Conservation (phyloP, 768 basidiomycete genomes). For the Panaeolus cyanescens region DNA sequence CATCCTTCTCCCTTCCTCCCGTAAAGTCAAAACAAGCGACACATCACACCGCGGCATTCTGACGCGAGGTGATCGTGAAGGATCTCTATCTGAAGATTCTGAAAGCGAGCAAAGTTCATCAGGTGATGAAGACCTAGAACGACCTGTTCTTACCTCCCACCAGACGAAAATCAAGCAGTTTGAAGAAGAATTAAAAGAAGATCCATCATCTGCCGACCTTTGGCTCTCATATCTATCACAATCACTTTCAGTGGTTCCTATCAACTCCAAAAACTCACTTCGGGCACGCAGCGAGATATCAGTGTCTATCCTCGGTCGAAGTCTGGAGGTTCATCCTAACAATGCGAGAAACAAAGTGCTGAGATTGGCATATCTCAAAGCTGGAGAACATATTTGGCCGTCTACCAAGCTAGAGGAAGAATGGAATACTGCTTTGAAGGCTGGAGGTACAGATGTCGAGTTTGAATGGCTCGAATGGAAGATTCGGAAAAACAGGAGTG, state of each 20-base stretch:
- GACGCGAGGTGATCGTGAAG: slow-evolving; percentile 22
- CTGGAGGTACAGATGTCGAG: slow-evolving; percentile 61
- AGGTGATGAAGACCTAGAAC: slow-evolving; percentile 32
- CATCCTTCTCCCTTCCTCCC: slow-evolving; percentile 53
- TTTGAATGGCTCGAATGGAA: slow-evolving; percentile 84
- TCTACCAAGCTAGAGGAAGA: slow-evolving; percentile 54
- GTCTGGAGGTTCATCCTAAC: slow-evolving; percentile 53
- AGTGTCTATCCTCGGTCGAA: slow-evolving; percentile 65
- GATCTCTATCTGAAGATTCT: slow-evolving; percentile 34
- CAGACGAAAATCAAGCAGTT: slow-evolving; percentile 61
- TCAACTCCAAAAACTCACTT: slow-evolving; percentile 65
- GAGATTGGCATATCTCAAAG: slow-evolving; percentile 64
- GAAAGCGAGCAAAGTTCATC: slow-evolving; percentile 34
- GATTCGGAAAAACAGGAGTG: slow-evolving; percentile 47
- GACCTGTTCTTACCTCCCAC: slow-evolving; percentile 46
- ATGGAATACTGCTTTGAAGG: slow-evolving; percentile 61
- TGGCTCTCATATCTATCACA: slow-evolving; percentile 71
- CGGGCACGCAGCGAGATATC: slow-evolving; percentile 73
- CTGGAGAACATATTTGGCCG: slow-evolving; percentile 75
- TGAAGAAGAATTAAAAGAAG: slow-evolving; percentile 50
- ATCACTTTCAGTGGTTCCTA: slow-evolving; percentile 62
- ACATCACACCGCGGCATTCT: slow-evolving; percentile 57
- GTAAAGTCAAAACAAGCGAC: slow-evolving; percentile 25
- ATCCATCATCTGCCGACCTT: slow-evolving; percentile 53
- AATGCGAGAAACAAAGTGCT: slow-evolving; percentile 53